Evolutionary conservation across 306 rosid species (phyloP).

Genomic region (Acacia crassicarpa): DNA sequence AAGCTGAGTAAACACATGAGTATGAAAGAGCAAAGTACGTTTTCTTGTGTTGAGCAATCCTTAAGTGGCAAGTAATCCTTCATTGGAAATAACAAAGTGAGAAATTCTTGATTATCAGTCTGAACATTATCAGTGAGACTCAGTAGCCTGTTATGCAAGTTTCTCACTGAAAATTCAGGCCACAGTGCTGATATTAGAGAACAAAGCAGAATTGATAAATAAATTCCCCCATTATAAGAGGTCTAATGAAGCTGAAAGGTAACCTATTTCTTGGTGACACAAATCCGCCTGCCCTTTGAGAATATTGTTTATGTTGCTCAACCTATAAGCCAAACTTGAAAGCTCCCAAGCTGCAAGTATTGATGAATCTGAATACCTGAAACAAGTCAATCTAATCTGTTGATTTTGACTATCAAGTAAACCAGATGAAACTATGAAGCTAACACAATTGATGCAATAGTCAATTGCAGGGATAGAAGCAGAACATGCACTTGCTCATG

Average conservation of each 20-base stretch:
- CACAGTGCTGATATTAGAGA: conserved; percentile 7
- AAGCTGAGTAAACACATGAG: conserved; percentile 16
- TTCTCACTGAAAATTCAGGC: conserved; percentile 47
- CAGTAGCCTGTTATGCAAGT: conserved; percentile 44
- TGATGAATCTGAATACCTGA: conserved; percentile 51
- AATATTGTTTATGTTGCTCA: conserved; percentile 51
- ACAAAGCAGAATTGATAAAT: neutral
- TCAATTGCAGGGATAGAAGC: conserved; percentile 49
- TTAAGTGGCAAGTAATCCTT: conserved; percentile 54
- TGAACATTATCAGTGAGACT: conserved; percentile 37
- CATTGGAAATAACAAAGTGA: conserved; percentile 48
- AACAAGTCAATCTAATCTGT: neutral
- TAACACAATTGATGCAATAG: conserved; percentile 11
- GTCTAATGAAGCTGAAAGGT: neutral
- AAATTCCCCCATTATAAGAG: conserved; percentile 13
- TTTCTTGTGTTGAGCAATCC: conserved; percentile 46
- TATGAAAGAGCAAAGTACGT: conserved; percentile 33
- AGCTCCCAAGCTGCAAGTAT: conserved; percentile 71
- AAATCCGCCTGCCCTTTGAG: conserved; percentile 29
- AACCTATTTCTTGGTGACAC: conserved; percentile 22
- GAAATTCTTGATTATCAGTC: conserved; percentile 55
- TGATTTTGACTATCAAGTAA: neutral
- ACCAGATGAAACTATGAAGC: neutral
- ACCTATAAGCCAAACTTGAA: conserved; percentile 65
- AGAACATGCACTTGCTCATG: conserved; percentile 73